Evolutionary conservation across 495 filamentous ascomycete species (phyloP), one percentile per base, ranked within the genome.

Genomic region (Chlorociboria aeruginascens): DNA sequence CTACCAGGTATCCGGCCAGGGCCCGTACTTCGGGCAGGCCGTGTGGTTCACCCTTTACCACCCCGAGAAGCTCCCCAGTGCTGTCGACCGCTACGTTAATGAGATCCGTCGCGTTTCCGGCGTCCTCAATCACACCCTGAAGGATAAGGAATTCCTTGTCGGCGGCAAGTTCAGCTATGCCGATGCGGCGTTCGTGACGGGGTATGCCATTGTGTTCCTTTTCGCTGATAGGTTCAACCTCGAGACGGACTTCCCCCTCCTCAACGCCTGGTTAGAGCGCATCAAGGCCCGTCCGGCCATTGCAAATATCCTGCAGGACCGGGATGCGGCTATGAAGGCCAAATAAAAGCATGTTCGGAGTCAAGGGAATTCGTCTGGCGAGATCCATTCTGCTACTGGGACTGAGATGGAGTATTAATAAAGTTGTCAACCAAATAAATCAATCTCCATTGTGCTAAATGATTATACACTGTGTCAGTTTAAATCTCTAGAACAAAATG

Each of bases 21-120:
- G 78, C 0, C 81, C 81, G 0, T 85, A 83, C 63, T 85, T 69
- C 81, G 37, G 37, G 16, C 37, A 40, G 37, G 7, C 7, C 9
- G 37, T 7, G 7, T 40, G 37, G 37, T 40, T 40, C 9, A 17
- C 7, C 17, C 16, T 40, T 7, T 14, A 8, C 7, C 37, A 40
- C 16, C 37, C 37, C 37, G 37, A 40, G 37, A 40, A 40, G 13
- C 7, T 40, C 7, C 13, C 13, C 7, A 7, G 9, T 14, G 37
- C 37, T 7, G 7, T n/a, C 7, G 37, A 40, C 9, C 37, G 37
- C 37, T 40, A 40, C 37, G 7, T 8, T 14, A 40, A 40, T 40
- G 37, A 40, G 13, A 8, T 40, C 37, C 9, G 16, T 7, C 37
- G 37, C 37, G 13, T 40, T 14, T 8, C 17, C 16, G 37, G 37